A percentile compares a stretch with the other conserved stretches of the same genome.
Conservation (phyloP, 805 yeast genomes). For the Yamadazyma laniorum region DNA sequence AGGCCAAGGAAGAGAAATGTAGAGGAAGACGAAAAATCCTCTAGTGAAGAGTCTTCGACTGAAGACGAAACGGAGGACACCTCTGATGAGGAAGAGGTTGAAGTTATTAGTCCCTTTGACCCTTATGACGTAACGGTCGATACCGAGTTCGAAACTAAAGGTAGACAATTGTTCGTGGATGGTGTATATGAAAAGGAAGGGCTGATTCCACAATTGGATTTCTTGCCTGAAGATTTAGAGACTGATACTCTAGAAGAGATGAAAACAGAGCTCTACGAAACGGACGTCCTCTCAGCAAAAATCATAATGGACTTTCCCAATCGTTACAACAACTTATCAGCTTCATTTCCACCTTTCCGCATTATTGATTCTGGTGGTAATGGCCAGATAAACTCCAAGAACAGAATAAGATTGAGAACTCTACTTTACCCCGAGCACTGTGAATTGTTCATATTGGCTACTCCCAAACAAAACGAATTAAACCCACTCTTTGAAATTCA, state of each 20-base stretch:
- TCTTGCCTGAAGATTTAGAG: conserved; percentile 11
- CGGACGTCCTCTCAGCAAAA: conserved; percentile 31
- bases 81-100: conserved; percentile 25
- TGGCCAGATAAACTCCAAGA: conserved; percentile 24
- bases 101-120: conserved; percentile 38
- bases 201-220: conserved; percentile 20
- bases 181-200: conserved; percentile 23
- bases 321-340: conserved; percentile 33
- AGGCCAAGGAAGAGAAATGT: conserved; percentile 1
- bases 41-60: neutral
- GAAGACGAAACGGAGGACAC: conserved; percentile 13
- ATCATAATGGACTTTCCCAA: conserved; percentile 28
- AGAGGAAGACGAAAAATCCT: neutral
- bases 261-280: conserved; percentile 20
- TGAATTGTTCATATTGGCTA: conserved; percentile 49
- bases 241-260: conserved; percentile 10
- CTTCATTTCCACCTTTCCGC: conserved; percentile 35
- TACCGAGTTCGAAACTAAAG: conserved; percentile 23
- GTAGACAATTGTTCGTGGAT: conserved; percentile 31
- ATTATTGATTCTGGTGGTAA: conserved; percentile 14
- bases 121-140: conserved; percentile 37
- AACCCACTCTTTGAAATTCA: conserved; percentile 67
- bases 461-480: conserved; percentile 53
- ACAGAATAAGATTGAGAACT: conserved; percentile 31
- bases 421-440: conserved; percentile 44